These are phyloP conservation scores for Tothia fuscella DNA, from an alignment of 2,329 filamentous ascomycete genomes.

Conservation along the genomic window DNA sequence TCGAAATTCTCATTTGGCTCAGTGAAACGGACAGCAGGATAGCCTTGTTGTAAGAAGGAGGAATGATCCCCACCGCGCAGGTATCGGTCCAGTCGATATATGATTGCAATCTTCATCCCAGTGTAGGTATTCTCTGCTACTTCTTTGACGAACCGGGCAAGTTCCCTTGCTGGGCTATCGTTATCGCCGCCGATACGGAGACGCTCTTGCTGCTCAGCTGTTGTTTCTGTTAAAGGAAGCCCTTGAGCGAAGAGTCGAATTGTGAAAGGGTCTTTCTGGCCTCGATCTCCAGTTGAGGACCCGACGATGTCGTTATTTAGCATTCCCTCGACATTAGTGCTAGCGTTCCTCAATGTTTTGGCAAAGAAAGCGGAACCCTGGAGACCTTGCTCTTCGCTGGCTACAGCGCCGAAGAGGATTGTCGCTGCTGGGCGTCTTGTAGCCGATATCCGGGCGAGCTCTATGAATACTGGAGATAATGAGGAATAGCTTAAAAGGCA, in stretches of 20 bases:
- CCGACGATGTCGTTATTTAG: constrained; percentile 48
- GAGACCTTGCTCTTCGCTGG: constrained; percentile 46
- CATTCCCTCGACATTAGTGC: constrained; percentile 44
- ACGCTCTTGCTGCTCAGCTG: constrained; percentile 25
- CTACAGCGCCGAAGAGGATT: constrained; percentile 44
- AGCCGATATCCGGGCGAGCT: constrained; percentile 42
- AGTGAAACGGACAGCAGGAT: constrained; percentile 43
- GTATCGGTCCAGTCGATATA: constrained; percentile 46
- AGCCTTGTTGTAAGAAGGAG: constrained; percentile 44
- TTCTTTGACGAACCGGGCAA: constrained; percentile 44
- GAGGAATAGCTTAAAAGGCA: constrained; percentile 9
- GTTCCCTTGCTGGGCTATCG: constrained; percentile 42
- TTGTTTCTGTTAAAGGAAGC: constrained; percentile 33
- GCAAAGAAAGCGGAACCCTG: constrained; percentile 42
- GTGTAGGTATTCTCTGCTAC: constrained; percentile 40
- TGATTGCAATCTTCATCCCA: constrained; percentile 43
- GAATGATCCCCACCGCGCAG: constrained; percentile 45
- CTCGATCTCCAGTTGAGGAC: constrained; percentile 34
- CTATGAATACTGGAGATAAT: constrained; percentile 33
- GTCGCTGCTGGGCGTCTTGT: constrained; percentile 37
- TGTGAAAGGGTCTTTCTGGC: constrained; percentile 36
- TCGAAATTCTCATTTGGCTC: constrained; percentile 46
- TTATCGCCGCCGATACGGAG: constrained; percentile 37
- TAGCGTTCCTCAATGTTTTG: constrained; percentile 39
- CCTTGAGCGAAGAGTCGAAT: constrained; percentile 45